phyloP scores from a whole-genome alignment of 2,329 filamentous ascomycete species.

The Talaromyces sp. region DNA sequence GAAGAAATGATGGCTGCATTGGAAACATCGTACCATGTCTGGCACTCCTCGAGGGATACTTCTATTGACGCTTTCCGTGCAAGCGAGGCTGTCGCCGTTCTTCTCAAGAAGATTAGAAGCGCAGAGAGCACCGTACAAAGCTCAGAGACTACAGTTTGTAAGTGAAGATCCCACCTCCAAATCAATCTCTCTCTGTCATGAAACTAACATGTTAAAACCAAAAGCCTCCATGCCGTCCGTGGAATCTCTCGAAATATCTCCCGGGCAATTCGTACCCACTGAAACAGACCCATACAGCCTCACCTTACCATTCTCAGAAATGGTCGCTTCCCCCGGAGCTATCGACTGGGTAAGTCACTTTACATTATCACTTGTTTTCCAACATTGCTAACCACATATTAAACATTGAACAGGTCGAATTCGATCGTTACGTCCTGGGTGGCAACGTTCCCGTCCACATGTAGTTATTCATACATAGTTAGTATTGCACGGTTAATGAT shows the following conservation, averaged over 20 bases:
- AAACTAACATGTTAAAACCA: not conserved
- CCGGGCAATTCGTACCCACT: not conserved
- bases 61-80: conserved; percentile 86
- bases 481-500: not conserved
- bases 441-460: conserved; percentile 5
- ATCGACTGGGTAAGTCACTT: conserved; percentile 12
- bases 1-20: conserved; percentile 68
- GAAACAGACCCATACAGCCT: conserved; percentile 10
- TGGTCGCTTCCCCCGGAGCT: conserved; percentile 13
- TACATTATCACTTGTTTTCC: not conserved
- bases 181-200: not conserved
- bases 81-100: conserved; percentile 66
- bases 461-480: not conserved
- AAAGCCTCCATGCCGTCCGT: conserved; percentile 12
- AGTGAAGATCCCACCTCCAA: not conserved
- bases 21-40: conserved; percentile 67
- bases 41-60: conserved; percentile 65
- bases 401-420: conserved; percentile 9
- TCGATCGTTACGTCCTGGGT: conserved; percentile 14
- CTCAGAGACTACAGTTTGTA: conserved; percentile 10
- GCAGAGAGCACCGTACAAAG: not conserved
- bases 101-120: conserved; percentile 58
- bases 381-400: not conserved
- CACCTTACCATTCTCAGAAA: conserved; percentile 14
- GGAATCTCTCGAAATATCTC: conserved; percentile 13